Conservation (phyloP, 768 basidiomycete genomes). For the Hemileccinum impolitum region DNA sequence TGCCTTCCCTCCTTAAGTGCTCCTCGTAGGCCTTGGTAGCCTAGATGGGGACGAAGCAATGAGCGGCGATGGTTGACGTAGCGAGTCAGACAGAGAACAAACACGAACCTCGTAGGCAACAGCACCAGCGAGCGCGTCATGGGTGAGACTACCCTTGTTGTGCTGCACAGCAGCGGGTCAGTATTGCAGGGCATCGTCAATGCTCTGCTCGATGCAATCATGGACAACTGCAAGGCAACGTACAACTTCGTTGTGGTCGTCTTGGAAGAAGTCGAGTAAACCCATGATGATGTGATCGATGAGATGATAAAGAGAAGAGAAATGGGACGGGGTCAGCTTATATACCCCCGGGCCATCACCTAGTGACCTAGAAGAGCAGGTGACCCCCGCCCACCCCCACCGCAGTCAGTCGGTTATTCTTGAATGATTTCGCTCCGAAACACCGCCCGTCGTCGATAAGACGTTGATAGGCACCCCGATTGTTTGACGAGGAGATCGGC, state of each 20-base stretch:
- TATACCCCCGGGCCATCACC: slow-evolving; percentile 16
- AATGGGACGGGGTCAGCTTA: slow-evolving; percentile 4
- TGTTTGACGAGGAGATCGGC: background rate
- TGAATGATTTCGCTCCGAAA: slow-evolving; percentile 11
- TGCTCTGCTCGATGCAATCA: background rate
- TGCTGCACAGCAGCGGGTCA: slow-evolving; percentile 5
- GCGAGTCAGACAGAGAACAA: background rate
- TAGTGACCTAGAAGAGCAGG: slow-evolving; percentile 14
- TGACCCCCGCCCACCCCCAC: background rate
- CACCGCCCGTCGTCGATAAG: slow-evolving; percentile 15
- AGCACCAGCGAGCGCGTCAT: slow-evolving; percentile 20
- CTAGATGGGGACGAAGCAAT: slow-evolving; percentile 1
- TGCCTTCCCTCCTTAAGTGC: slow-evolving; percentile 8
- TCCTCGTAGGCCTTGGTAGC: slow-evolving; percentile 19
- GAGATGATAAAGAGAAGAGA: background rate
- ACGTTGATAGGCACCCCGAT: slow-evolving; percentile 13
- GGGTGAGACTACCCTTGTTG: slow-evolving; percentile 11
- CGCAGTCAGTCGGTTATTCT: slow-evolving; percentile 10
- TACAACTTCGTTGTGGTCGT: slow-evolving; percentile 1
- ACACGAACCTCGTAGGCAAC: slow-evolving; percentile 16
- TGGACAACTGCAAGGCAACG: background rate
- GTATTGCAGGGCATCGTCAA: background rate
- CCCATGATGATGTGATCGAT: slow-evolving; percentile 13
- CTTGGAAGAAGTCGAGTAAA: background rate
- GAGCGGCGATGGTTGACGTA: background rate